Evolutionary conservation across 306 rosid genomes (phyloP), one percentile per base, ranked within the genome.

Genomic region (Morella rubra): DNA sequence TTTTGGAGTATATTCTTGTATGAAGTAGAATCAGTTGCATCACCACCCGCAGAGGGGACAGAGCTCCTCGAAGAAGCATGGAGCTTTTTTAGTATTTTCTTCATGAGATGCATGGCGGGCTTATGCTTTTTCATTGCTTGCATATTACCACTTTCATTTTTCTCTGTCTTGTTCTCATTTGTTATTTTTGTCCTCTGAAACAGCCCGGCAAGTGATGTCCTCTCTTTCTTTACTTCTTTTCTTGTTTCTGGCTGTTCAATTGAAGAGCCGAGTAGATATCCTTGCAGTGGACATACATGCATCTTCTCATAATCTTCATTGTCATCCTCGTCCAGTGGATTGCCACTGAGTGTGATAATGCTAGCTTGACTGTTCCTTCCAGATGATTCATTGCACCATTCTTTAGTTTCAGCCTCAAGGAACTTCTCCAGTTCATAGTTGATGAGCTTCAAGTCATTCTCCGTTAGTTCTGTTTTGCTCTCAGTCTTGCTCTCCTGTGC

Each of bases 211-310:
- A 85, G 85, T 61, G 92, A 85, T 71, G 86, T 81, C 80, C 81
- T 87, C 79, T 91, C 96, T 82, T 89, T 90, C 79, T 76, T 90
- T 68, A 67, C 78, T 55, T 85, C 90, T 60, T 54, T 80, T 79
- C 46, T 76, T 81, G 69, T 80, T 79, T 87, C 89, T 74, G 87
- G 86, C 18, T 85, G 75, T 79, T 89, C 93, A 73, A 84, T 70
- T 44, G 97, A 79, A 58, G 98, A 89, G 75, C 96, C 90, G 79
- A 89, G 78, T 73, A 92, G 88, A 86, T 92, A 92, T 78, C 90
- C 99, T 83, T 88, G 96, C 77, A 95, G 93, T 61, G 99, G 99
- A 75, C 96, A 92, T n/a, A 78, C 79, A 81, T 53, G 80, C 73
- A 73, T 82, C 75, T 79, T 88, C 88, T 81, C 83, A 49, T 74